Conservation (phyloP, 208 protist genomes). For the Trypanosoma theileri region DNA sequence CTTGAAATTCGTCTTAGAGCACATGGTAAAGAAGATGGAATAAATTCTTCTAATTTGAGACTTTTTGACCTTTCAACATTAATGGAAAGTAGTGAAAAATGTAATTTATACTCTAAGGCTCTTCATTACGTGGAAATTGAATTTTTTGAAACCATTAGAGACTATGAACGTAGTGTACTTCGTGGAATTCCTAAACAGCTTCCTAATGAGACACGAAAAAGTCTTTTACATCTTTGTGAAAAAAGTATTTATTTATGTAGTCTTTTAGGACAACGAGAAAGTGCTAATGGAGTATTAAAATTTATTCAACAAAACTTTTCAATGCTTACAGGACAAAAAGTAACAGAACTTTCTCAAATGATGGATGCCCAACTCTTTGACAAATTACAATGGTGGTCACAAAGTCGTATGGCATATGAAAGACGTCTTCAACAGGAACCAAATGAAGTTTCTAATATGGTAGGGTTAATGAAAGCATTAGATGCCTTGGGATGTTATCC, state of each 20-base stretch:
- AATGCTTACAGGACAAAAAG: conserved; percentile 68
- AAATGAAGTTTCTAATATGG: conserved; percentile 82
- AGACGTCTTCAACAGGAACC: conserved; percentile 78
- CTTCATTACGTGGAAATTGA: conserved; percentile 95
- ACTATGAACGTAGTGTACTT: conserved; percentile 73
- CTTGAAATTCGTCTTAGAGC: conserved; percentile 81
- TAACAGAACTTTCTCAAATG: conserved; percentile 70
- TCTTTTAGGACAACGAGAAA: conserved; percentile 97
- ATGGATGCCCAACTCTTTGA: conserved; percentile 92
- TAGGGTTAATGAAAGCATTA: conserved; percentile 97
- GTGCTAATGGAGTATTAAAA: conserved; percentile 95
- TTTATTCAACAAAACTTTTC: conserved; percentile 93
- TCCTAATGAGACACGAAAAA: conserved; percentile 56
- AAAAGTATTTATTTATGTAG: conserved; percentile 98
- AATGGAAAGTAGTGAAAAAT: conserved; percentile 92
- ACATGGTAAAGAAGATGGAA: conserved; percentile 32
- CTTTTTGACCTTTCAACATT: conserved; percentile 87
- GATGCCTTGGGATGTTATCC: conserved; percentile 96
- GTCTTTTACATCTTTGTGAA: conserved; percentile 78
- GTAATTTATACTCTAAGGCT: conserved; percentile 93
- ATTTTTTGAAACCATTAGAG: conserved; percentile 79
- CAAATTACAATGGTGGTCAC: conserved; percentile 98
- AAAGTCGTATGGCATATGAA: conserved; percentile 92
- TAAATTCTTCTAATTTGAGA: conserved; percentile 46
- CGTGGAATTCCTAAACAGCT: conserved; percentile 60